Conservation (phyloP, 139 green algal genomes). For the Chlamydomonas sp. region DNA sequence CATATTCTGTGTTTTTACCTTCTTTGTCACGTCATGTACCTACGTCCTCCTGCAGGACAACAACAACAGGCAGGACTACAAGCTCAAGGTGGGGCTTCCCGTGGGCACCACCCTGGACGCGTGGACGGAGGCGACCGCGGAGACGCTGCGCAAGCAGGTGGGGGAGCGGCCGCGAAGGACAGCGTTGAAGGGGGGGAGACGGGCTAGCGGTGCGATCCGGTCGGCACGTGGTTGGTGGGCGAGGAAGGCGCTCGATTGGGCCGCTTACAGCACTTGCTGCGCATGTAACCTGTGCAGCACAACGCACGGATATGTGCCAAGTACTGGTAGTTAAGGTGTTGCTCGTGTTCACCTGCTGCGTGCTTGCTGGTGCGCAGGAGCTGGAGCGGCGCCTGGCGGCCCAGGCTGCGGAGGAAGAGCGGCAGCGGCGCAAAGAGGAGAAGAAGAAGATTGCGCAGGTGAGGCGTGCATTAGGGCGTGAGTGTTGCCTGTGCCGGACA, state of each 20-base stretch:
- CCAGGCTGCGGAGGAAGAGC: constrained; percentile 26
- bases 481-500: no score
- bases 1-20: not conserved
- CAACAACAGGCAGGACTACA: constrained; percentile 35
- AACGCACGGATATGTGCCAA: no score
- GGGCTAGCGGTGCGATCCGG: no score
- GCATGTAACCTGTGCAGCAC: no score
- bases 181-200: no score
- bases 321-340: no score
- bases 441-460: constrained; percentile 52
- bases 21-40: not conserved
- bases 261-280: no score
- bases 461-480: constrained; percentile 10
- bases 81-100: constrained; percentile 25
- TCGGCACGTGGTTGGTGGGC: no score
- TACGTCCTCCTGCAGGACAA: constrained; percentile 23
- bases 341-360: no score
- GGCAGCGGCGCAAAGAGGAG: constrained; percentile 25
- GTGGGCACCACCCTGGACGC: constrained; percentile 16
- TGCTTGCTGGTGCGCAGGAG: constrained; percentile 17
- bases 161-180: not conserved
- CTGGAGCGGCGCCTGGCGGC: constrained; percentile 20
- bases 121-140: constrained; percentile 63
- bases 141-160: constrained; percentile 54
- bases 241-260: no score